Evolutionary conservation across 257 asterid genomes (phyloP), one percentile per base, ranked within the genome.

Genomic region (Fraxinus americana): DNA sequence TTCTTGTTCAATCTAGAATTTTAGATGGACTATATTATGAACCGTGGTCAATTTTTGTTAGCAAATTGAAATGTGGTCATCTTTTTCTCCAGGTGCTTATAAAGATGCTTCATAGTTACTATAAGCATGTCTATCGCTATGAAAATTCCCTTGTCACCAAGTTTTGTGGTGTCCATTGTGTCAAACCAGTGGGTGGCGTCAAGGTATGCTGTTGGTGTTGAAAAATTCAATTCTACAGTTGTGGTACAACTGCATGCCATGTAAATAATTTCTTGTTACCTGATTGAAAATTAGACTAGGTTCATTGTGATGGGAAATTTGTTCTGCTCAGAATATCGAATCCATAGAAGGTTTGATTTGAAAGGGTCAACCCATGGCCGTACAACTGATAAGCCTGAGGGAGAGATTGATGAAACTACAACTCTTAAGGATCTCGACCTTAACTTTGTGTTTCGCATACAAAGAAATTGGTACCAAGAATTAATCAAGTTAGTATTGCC

Each of bases 251-350:
- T 4, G 70, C 1, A 35, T 0, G 50, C 14, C 4, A 3, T 41
- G n/a, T 36, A 38, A 71, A 84, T 88, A 50, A 86, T 71, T 57
- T 39, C 48, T 14, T 5, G 27, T 72, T 23, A 3, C 32, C 10
- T 63, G 78, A 11, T 77, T 78, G 10, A 41, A 8, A 48, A 43
- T 54, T 57, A 96, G 99, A 93, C 97, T 0, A 94, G 99, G 59
- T 94, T 94, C 83, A 88, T 94, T 86, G 98, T 94, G 70, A 94
- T 94, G 99, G 98, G 97, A 35, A 94, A 29, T 25, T 25, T 25
- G 27, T 25, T 25, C 27, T 25, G 27, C 27, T 25, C 27, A 25
- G 27, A 25, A 25, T 25, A 25, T 25, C 27, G 27, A 25, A 25
- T 25, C 27, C 27, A 25, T 25, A 25, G 27, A 25, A 25, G 27